Conservation (phyloP, 2,329 filamentous ascomycete genomes). For the Byssochlamys sp. region DNA sequence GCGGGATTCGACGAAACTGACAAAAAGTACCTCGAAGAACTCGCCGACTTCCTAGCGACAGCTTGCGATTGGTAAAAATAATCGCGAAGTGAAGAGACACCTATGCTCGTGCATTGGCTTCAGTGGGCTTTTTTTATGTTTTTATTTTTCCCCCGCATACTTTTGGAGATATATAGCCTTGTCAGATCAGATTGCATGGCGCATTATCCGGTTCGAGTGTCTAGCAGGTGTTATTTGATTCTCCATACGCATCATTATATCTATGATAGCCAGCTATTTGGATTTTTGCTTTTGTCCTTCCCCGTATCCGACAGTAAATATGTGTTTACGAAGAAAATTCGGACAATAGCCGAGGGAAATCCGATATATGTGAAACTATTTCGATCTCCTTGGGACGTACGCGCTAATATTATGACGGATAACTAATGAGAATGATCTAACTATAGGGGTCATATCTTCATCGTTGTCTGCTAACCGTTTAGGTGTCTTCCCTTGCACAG, state of each 20-base stretch:
- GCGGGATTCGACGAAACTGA: constrained; percentile 38
- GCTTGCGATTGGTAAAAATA: constrained; percentile 31
- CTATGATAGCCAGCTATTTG: background rate
- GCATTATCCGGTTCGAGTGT: constrained; percentile 20
- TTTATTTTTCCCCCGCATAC: background rate
- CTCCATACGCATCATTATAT: background rate
- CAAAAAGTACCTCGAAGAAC: constrained; percentile 31
- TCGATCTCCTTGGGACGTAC: background rate
- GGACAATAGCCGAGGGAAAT: background rate
- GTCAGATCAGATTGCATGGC: background rate
- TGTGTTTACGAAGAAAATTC: background rate
- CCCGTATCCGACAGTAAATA: background rate
- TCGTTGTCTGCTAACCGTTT: no score
- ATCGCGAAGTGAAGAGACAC: no score
- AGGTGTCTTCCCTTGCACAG: no score
- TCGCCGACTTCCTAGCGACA: constrained; percentile 31
- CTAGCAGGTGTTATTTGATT: constrained; percentile 15
- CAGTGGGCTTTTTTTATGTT: background rate
- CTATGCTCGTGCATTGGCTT: background rate
- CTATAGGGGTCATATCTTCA: no score
- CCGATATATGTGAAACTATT: background rate
- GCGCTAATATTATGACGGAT: no score
- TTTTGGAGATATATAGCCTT: background rate
- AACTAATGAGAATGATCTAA: no score
- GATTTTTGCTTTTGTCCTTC: background rate